Base-by-base conservation (phyloP, 768 basidiomycete species). In the Candolleomyces efflorescens region DNA sequence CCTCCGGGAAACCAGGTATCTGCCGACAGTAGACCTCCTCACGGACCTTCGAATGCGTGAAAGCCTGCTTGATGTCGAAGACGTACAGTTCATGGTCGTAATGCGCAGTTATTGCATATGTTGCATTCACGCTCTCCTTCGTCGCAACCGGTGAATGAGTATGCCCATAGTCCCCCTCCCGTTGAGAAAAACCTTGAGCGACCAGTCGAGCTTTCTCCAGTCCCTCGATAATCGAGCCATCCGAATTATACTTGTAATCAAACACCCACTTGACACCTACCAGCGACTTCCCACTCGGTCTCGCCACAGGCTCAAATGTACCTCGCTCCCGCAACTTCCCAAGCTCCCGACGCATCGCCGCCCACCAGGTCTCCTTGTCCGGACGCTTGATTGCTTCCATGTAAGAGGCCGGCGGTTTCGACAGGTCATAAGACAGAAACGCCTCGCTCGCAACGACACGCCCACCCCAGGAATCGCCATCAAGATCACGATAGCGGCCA, bases 181-280 rank as follows among this genome's bases (percentile, higher is more conserved):
- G 64, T 57, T 79, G 78, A 2, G 64, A 62, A 59, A 68, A 78
- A 0, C 79, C 77, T 60, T 70, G 63, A 1, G 73, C 75, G 1
- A 78, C 75, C 20, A 79, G 47, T 12, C 68, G n/a, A 0, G 68
- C 75, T 39, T 61, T 57, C 47, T 65, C 55, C 2, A 26, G 22
- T 12, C 55, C 55, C 23, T 39, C 23, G 6, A n/a, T 46, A 3
- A 47, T 26, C 15, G 7, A 18, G 2, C 55, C 22, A 3, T 27
- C 20, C 17, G 41, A 11, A 17, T 47, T 27, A 32, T 48, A 47
- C 44, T 56, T 56, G 26, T 22, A 48, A 24, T 26, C 45, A 20
- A 17, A 56, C 3, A 56, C 55, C 55, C 55, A 56, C 7, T n/a
- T 22, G 17, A 56, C 15, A n/a, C 32, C 24, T 7, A 56, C 47